These are phyloP conservation scores for Trichomonas gallinae DNA, from an alignment of 208 protist species.

Conservation along the genomic window DNA sequence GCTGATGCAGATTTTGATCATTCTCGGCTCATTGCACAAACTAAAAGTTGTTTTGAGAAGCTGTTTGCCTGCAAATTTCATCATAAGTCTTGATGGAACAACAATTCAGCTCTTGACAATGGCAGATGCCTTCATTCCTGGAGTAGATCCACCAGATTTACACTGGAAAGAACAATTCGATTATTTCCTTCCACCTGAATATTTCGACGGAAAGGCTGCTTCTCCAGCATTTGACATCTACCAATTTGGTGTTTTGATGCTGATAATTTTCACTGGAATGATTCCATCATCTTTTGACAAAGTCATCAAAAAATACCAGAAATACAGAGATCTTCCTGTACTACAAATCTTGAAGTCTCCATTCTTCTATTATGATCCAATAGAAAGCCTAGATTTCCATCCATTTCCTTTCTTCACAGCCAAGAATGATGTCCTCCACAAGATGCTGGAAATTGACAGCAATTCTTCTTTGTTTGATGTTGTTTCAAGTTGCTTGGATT, in stretches of 20 bases:
- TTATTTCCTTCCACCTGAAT: neutral
- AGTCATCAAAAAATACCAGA: neutral
- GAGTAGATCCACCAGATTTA: no score
- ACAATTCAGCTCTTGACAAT: neutral
- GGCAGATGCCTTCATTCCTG: neutral
- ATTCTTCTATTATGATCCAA: neutral
- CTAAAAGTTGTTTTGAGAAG: neutral
- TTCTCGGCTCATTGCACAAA: neutral
- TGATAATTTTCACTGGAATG: neutral
- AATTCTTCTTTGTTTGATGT: neutral
- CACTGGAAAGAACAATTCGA: no score
- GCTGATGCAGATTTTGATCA: neutral
- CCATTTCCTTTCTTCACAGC: neutral
- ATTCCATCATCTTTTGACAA: neutral
- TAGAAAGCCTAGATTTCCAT: neutral
- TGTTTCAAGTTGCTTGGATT: neutral
- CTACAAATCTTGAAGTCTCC: neutral
- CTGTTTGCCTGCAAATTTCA: neutral
- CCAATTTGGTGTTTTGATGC: neutral
- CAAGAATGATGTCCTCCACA: neutral
- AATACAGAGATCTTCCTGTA: neutral
- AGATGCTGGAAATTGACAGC: neutral
- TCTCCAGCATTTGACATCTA: neutral
- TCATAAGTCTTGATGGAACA: neutral
- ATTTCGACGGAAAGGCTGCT: neutral